Conservation (phyloP, 163 green algal genomes). For the Chloromonas sp. region DNA sequence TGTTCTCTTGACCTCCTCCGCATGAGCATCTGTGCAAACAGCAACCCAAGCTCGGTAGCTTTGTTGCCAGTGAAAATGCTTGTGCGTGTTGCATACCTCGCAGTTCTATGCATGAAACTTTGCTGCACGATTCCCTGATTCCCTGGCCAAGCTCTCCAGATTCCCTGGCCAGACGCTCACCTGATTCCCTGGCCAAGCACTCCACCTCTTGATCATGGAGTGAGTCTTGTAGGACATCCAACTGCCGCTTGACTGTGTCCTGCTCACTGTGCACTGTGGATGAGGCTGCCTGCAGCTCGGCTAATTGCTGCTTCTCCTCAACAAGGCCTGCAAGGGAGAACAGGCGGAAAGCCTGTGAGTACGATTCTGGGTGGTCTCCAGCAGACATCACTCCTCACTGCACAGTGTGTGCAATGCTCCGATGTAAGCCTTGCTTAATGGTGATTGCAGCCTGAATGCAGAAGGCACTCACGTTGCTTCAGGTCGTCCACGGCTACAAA, state of each 20-base stretch:
- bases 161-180: neutral
- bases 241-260: constrained; percentile 14
- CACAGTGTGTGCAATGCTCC: no score
- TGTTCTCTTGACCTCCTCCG: constrained; percentile 9
- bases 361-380: neutral
- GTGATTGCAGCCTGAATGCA: neutral
- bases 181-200: neutral
- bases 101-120: neutral
- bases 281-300: constrained; percentile 2
- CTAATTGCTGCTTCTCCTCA: constrained; percentile 2
- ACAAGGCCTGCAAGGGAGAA: neutral
- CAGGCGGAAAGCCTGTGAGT: neutral
- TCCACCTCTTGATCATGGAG: constrained; percentile 10
- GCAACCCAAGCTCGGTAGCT: neutral
- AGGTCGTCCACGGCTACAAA: neutral
- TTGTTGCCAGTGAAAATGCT: neutral
- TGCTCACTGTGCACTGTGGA: neutral
- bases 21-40: neutral
- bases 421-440: neutral
- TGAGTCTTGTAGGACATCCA: constrained; percentile 6
- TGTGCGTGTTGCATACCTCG: neutral
- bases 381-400: neutral
- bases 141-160: neutral
- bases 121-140: neutral
- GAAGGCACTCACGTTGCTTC: constrained; percentile 9